A percentile compares a stretch with the other conserved stretches of the same genome.
Conservation (phyloP, 2,329 filamentous ascomycete genomes). For the Knoxdaviesia proteae region DNA sequence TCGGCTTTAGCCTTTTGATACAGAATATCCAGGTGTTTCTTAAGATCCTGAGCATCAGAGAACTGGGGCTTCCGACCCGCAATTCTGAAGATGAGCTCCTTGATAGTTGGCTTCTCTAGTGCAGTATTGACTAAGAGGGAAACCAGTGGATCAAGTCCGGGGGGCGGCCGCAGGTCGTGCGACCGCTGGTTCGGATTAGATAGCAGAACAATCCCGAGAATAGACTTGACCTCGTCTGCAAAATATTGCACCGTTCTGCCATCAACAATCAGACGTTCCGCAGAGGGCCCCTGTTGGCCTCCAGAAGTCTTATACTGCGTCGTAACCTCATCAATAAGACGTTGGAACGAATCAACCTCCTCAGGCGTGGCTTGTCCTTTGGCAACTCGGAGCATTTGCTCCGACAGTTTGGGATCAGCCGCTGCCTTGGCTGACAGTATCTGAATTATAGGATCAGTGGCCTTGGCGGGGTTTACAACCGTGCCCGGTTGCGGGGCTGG, state of each 20-base stretch:
- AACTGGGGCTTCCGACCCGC: slow-evolving; percentile 28
- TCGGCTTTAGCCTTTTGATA: slow-evolving; percentile 10
- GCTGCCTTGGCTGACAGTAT: slow-evolving; percentile 58
- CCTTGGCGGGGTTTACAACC: slow-evolving; percentile 9
- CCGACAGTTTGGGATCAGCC: slow-evolving; percentile 49
- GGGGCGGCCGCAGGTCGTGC: slow-evolving; percentile 28
- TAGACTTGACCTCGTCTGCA: slow-evolving; percentile 35
- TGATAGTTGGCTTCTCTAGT: slow-evolving; percentile 27
- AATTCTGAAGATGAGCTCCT: slow-evolving; percentile 31
- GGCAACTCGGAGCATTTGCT: slow-evolving; percentile 68
- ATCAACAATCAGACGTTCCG: slow-evolving; percentile 32
- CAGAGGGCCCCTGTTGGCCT: slow-evolving; percentile 28
- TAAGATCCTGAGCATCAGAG: slow-evolving; percentile 32
- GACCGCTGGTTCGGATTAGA: slow-evolving; percentile 37
- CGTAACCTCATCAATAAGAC: slow-evolving; percentile 62
- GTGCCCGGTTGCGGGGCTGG: slow-evolving; percentile 6
- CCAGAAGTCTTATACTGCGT: slow-evolving; percentile 31
- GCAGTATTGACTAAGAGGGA: slow-evolving; percentile 35
- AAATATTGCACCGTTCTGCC: slow-evolving; percentile 36
- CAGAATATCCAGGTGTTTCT: slow-evolving; percentile 27
- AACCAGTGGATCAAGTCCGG: slow-evolving; percentile 32
- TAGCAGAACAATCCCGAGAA: slow-evolving; percentile 35
- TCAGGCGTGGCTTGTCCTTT: slow-evolving; percentile 49
- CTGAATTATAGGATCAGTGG: slow-evolving; percentile 59
- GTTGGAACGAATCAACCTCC: slow-evolving; percentile 57